phyloP scores from a whole-genome alignment of 108 stramenopile species.

The Chaetoceros tenuissimus region DNA sequence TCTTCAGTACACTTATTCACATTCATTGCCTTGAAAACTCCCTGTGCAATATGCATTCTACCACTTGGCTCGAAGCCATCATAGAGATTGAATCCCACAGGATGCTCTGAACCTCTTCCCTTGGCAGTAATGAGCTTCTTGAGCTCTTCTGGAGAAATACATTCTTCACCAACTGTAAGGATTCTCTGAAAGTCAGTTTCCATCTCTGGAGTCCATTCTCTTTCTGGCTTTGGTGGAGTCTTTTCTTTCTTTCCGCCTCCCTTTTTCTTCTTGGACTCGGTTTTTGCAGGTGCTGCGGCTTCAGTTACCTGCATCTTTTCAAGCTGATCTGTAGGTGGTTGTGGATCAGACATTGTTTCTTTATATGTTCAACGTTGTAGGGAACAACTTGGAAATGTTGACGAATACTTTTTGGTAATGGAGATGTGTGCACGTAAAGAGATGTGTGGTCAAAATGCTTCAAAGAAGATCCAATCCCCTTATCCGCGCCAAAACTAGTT shows the following conservation, averaged over 20 bases:
- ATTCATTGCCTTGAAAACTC: conserved; percentile 94
- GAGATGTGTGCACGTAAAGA: neutral
- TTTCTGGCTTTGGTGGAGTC: conserved; percentile 17
- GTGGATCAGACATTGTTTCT: neutral
- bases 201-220: conserved; percentile 63
- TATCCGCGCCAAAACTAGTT: no score
- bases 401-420: neutral
- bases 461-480: no score
- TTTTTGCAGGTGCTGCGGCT: neutral
- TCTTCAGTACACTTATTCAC: conserved; percentile 89
- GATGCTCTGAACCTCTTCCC: conserved; percentile 48
- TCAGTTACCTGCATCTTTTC: neutral
- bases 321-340: neutral
- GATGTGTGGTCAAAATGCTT: neutral
- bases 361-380: no score
- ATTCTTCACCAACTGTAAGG: conserved; percentile 81
- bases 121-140: conserved; percentile 51
- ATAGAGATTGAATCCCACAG: conserved; percentile 73
- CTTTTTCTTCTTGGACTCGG: neutral
- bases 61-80: conserved; percentile 99
- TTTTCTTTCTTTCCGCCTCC: conserved; percentile 17
- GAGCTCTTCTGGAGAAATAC: conserved; percentile 63
- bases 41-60: conserved; percentile 99
- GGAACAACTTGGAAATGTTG: neutral
- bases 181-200: conserved; percentile 68